Base-by-base conservation (phyloP, 352 stramenopile genomes). In the Phytophthora ramorum region DNA sequence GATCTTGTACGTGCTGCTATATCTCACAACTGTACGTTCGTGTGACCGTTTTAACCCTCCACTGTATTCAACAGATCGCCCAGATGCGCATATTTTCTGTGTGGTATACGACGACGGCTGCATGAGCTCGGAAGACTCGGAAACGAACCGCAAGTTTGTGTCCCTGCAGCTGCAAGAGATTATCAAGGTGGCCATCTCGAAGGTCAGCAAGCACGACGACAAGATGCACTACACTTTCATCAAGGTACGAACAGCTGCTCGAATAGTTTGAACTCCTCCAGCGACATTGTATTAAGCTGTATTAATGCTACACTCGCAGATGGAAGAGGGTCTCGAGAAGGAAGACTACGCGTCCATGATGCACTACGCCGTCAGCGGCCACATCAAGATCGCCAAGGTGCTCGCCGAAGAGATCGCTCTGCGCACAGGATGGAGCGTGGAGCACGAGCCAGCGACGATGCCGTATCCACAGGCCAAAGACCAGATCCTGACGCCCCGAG, bases 181-280 rank as follows among this genome's bases (percentile, higher is more conserved):
- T 55, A 81, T 93, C 55, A 92, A 91, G 41, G 81, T 96, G 24
- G 88, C 88, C 24, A 93, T 93, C 52, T 90, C 84, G 1, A 88
- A 89, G 46, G 66, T 93, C 50, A 85, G 68, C 66, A 88, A 90
- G 49, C 81, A 90, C 64, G 88, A 96, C 66, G 65, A 79, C 46
- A 91, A 88, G 59, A 85, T 95, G 69, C 82, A 96, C 73, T 96
- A 91, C 66, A 81, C 84, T 7, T 88, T 90, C 47, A 80, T 96
- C 54, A 89, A 89, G 66, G 83, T 95, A 73, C 8, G 60, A 40
- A 3, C 56, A 26, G 1, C 43, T 8, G 20, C 7, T 41, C 6
- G 13, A 17, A 26, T 24, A 43, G 28, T 12, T 34, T 2, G 28
- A 34, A 34, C 28, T 22, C 41, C 8, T 48, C 13, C 28, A 34